Conservation (phyloP, 2,329 filamentous ascomycete genomes). For the Xylaria hypoxylon region DNA sequence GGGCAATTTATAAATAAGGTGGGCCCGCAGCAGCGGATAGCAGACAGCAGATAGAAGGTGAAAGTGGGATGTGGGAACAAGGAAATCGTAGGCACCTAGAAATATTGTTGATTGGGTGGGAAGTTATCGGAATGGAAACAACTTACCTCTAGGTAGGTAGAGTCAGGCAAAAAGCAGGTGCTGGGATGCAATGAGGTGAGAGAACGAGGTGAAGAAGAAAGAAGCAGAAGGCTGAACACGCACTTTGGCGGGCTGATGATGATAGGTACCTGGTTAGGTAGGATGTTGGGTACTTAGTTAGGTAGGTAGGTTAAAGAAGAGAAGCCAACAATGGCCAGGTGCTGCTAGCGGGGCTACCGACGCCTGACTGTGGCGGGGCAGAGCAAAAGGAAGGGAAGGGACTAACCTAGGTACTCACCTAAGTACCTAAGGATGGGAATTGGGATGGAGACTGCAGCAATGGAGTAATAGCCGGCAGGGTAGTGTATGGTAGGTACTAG, state of each 20-base stretch:
- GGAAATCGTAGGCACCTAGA: not conserved
- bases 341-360: too few species aligned
- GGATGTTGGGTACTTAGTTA: too few species aligned
- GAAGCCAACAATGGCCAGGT: too few species aligned
- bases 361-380: too few species aligned
- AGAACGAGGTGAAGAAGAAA: slow-evolving; percentile 1
- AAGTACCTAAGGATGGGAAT: too few species aligned
- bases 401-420: too few species aligned
- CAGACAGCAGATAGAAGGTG: not conserved
- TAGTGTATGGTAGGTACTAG: too few species aligned
- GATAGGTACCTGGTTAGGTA: not conserved
- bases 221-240: slow-evolving; percentile 15
- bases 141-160: not conserved
- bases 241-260: not conserved
- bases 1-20: not conserved
- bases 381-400: too few species aligned
- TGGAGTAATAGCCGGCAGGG: too few species aligned
- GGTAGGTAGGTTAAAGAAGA: too few species aligned
- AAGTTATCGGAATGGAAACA: not conserved
- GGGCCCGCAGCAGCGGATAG: not conserved
- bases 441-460: too few species aligned
- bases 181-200: not conserved
- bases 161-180: not conserved
- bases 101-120: too few species aligned
- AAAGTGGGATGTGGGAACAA: not conserved